Evolutionary conservation across 2,329 filamentous ascomycete species (phyloP).

Genomic region (Alternaria arborescens): DNA sequence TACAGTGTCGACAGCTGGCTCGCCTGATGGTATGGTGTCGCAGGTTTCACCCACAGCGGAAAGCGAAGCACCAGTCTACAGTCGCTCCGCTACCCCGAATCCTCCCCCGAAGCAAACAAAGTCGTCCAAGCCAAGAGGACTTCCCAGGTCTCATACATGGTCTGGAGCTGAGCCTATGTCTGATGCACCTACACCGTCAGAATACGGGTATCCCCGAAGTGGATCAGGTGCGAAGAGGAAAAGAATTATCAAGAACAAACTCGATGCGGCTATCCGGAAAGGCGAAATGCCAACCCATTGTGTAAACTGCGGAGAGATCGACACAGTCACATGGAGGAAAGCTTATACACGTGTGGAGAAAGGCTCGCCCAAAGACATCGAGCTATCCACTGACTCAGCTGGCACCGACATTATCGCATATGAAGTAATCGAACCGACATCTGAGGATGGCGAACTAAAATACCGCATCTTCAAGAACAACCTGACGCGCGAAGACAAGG

Average conservation of each 20-base stretch:
- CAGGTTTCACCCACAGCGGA: conserved; percentile 32
- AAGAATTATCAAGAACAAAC: conserved; percentile 67
- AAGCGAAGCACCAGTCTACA: conserved; percentile 27
- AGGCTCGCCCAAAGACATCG: conserved; percentile 73
- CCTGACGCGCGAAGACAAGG: conserved; percentile 70
- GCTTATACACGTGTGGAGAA: conserved; percentile 81
- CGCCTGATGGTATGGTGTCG: conserved; percentile 28
- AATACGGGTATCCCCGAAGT: conserved; percentile 47
- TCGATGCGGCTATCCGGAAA: conserved; percentile 70
- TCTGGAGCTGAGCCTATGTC: conserved; percentile 46
- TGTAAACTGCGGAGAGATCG: conserved; percentile 90
- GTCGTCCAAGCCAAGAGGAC: conserved; percentile 36
- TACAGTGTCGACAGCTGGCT: conserved; percentile 24
- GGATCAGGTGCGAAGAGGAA: conserved; percentile 69
- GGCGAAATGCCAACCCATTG: conserved; percentile 90
- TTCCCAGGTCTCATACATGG: conserved; percentile 51
- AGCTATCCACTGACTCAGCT: conserved; percentile 68
- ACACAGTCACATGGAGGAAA: conserved; percentile 95
- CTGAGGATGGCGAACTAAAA: conserved; percentile 68
- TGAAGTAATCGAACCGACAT: conserved; percentile 40
- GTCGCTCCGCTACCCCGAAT: conserved; percentile 38
- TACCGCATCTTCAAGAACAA: conserved; percentile 84
- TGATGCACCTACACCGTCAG: conserved; percentile 39
- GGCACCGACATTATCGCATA: conserved; percentile 71
- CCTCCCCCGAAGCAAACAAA: conserved; percentile 25